A percentile compares a stretch with the other conserved stretches of the same genome.
phyloP scores from a whole-genome alignment of 352 stramenopile species.

The Phytophthora cryptogea region DNA sequence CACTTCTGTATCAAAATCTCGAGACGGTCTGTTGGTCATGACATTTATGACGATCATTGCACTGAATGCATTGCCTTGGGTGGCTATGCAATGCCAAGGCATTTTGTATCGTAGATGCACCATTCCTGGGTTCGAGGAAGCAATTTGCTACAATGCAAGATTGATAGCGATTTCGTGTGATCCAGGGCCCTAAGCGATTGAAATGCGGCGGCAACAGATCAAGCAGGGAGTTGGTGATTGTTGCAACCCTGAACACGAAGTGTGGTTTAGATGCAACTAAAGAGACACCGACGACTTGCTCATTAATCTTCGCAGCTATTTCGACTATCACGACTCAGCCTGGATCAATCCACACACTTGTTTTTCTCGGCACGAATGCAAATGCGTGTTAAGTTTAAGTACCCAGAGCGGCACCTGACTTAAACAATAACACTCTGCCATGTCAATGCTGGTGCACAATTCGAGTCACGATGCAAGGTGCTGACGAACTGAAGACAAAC shows the following conservation, averaged over 20 bases:
- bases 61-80: no score
- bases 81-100: slow-evolving; percentile 4
- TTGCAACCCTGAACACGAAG: not conserved
- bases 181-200: not conserved
- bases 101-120: slow-evolving; percentile 7
- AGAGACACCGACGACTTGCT: not conserved
- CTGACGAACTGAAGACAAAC: no score
- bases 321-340: slow-evolving; percentile 1
- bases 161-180: slow-evolving; percentile 4
- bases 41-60: no score
- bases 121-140: slow-evolving; percentile 2
- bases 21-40: no score
- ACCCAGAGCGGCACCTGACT: no score
- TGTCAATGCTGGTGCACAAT: no score
- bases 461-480: no score
- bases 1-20: no score
- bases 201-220: slow-evolving; percentile 5
- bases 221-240: not conserved
- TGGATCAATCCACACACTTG: no score
- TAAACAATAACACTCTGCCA: no score
- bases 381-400: no score
- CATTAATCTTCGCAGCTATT: not conserved
- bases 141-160: slow-evolving; percentile 13
- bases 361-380: no score
- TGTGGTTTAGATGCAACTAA: slow-evolving; percentile 7